Evolutionary conservation across 192 early-diverging fungal genomes (phyloP).

Genomic region (Pilobolus umbonatus): DNA sequence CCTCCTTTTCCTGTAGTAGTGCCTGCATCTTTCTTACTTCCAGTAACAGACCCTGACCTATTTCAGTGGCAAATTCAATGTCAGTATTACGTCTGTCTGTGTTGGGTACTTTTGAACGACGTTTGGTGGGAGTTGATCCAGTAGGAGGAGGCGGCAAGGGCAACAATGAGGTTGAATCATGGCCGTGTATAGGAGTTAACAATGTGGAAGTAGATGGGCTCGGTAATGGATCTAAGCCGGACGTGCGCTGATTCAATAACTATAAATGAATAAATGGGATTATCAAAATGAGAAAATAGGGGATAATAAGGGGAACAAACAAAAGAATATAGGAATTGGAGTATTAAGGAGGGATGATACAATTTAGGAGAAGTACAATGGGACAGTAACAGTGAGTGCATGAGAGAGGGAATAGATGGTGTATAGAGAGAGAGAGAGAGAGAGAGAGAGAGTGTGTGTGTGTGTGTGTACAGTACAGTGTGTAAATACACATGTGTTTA

Average conservation of each 20-base stretch:
- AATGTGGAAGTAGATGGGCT: slow-evolving; percentile 28
- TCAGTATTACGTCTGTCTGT: slow-evolving; percentile 32
- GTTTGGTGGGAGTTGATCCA: slow-evolving; percentile 29
- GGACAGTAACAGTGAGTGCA: no score
- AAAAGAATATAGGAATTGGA: slow-evolving; percentile 3
- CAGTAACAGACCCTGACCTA: slow-evolving; percentile 38
- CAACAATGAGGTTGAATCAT: slow-evolving; percentile 12
- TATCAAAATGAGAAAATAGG: slow-evolving; percentile 6
- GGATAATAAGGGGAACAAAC: not conserved
- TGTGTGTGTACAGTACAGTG: no score
- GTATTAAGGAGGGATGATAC: not conserved
- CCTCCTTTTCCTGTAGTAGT: slow-evolving; percentile 40
- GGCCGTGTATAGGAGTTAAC: slow-evolving; percentile 10
- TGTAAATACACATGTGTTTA: no score
- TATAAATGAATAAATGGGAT: not conserved
- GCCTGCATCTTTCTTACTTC: slow-evolving; percentile 42
- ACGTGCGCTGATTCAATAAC: slow-evolving; percentile 6
- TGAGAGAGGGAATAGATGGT: no score
- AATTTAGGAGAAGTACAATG: no score
- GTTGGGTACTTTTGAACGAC: slow-evolving; percentile 34
- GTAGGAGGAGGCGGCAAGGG: slow-evolving; percentile 25
- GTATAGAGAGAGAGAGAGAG: no score
- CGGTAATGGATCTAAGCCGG: slow-evolving; percentile 27
- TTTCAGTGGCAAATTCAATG: slow-evolving; percentile 46
- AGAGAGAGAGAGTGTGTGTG: no score